Evolutionary conservation across 2,329 filamentous ascomycete genomes (phyloP).

Genomic region (Fusarium haematococcum): DNA sequence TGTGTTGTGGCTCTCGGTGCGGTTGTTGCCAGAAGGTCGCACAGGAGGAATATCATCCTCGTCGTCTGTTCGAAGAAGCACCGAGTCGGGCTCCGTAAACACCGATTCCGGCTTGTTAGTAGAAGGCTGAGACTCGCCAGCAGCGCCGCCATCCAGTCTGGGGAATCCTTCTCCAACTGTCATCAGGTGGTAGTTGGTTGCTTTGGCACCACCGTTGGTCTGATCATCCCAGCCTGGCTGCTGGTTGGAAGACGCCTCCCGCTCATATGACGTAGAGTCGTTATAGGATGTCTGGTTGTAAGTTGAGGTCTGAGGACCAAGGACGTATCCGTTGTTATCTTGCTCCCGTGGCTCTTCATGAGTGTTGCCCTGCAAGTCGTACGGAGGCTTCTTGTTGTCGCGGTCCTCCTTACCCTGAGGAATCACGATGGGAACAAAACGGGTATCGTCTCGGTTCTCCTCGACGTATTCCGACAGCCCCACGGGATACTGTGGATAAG

Average conservation of each 20-base stretch:
- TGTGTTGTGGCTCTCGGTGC: constrained; percentile 61
- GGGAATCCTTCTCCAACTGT: constrained; percentile 42
- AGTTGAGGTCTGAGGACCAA: constrained; percentile 8
- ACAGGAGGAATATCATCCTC: constrained; percentile 36
- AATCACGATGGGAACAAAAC: constrained; percentile 38
- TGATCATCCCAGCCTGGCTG: constrained; percentile 17
- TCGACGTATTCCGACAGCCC: constrained; percentile 30
- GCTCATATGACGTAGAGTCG: constrained; percentile 6
- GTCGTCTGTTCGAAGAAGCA: constrained; percentile 39
- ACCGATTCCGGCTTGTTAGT: constrained; percentile 27
- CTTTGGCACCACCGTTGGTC: constrained; percentile 21
- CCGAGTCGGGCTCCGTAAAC: constrained; percentile 37
- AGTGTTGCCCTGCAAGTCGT: constrained; percentile 17
- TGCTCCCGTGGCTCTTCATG: constrained; percentile 17
- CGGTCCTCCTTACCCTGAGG: constrained; percentile 30
- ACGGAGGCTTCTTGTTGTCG: constrained; percentile 8
- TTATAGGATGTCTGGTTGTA: constrained; percentile 24
- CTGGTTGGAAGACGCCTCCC: constrained; percentile 13
- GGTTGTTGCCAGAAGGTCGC: constrained; percentile 43
- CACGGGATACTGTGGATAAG: constrained; percentile 19
- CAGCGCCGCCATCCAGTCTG: constrained; percentile 25
- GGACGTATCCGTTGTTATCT: constrained; percentile 8
- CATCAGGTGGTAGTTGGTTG: constrained; percentile 31
- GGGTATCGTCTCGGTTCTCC: constrained; percentile 21
- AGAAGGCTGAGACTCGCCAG: constrained; percentile 9